Percentiles rank a stretch among this genome's conserved stretches.
Conservation (phyloP, 345 rosid species). For the Brassica cretica region DNA sequence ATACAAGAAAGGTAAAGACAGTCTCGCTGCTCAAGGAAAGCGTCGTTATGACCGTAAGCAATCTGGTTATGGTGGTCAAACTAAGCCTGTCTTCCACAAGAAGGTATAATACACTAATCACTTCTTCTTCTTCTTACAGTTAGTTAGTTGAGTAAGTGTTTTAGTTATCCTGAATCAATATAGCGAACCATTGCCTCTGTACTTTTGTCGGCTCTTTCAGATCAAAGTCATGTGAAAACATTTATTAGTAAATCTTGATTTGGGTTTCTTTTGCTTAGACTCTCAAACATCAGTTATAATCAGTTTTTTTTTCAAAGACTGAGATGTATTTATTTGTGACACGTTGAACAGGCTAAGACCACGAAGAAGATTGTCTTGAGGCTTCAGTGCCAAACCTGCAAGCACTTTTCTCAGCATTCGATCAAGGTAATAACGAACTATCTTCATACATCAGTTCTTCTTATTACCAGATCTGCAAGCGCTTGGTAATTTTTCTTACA, state of each 20-base stretch:
- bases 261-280: background rate
- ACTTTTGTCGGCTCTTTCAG: no score
- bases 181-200: no score
- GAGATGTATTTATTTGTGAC: background rate
- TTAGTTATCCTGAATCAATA: background rate
- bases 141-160: no score
- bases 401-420: constrained; percentile 71
- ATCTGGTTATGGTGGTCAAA: constrained; percentile 87
- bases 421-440: constrained; percentile 48
- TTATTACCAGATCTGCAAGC: background rate
- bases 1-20: constrained; percentile 81
- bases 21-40: constrained; percentile 80
- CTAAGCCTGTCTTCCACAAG: constrained; percentile 87
- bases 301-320: background rate
- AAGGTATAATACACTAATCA: constrained; percentile 44
- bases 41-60: constrained; percentile 82
- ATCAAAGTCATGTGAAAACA: background rate
- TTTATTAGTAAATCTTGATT: no score
- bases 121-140: background rate
- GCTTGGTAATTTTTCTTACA: background rate
- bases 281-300: no score
- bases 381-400: constrained; percentile 82
- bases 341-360: constrained; percentile 59
- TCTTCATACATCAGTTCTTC: background rate
- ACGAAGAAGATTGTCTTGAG: constrained; percentile 84